phyloP scores from a whole-genome alignment of 1,139 yeast genomes.

The Taphrina betulina region DNA sequence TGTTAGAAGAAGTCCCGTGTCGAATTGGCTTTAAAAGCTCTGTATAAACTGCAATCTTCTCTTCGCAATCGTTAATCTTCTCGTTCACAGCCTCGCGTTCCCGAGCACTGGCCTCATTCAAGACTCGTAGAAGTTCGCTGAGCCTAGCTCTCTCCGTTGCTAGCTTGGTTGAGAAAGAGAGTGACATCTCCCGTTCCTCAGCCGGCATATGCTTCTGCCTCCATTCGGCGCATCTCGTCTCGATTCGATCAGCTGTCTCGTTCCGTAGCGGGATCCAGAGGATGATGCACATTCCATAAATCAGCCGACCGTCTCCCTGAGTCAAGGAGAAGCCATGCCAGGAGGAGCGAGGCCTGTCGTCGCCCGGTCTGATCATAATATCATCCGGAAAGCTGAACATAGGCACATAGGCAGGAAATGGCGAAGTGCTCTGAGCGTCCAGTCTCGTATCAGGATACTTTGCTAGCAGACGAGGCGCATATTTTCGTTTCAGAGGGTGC shows the following conservation, averaged over 20 bases:
- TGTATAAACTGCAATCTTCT: conserved; percentile 34
- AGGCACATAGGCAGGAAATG: conserved; percentile 37
- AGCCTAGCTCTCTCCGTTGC: conserved; percentile 30
- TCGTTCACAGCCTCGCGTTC: conserved; percentile 10
- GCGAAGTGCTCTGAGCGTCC: conserved; percentile 25
- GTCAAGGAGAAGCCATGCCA: conserved; percentile 38
- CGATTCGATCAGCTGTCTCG: conserved; percentile 31
- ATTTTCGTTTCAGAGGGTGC: conserved; percentile 36
- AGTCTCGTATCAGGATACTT: conserved; percentile 24
- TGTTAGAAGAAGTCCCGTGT: conserved; percentile 29
- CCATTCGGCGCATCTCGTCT: conserved; percentile 34
- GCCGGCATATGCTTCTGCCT: conserved; percentile 27
- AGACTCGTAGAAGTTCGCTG: conserved; percentile 5
- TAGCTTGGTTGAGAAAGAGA: conserved; percentile 23
- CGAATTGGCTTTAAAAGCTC: conserved; percentile 35
- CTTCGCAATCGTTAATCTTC: conserved; percentile 32
- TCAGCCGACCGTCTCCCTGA: conserved; percentile 32
- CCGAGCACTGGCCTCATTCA: neutral
- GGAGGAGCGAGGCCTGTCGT: conserved; percentile 34
- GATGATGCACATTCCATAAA: conserved; percentile 36
- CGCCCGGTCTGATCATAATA: conserved; percentile 33
- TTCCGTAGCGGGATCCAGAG: conserved; percentile 36
- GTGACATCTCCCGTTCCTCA: conserved; percentile 36
- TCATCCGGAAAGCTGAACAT: conserved; percentile 39
- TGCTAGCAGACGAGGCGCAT: conserved; percentile 36